A percentile compares a stretch with the other conserved stretches of the same genome.
Evolutionary conservation across 2,329 filamentous ascomycete genomes (phyloP).

Genomic region (Iodosphaeria phyllophila): DNA sequence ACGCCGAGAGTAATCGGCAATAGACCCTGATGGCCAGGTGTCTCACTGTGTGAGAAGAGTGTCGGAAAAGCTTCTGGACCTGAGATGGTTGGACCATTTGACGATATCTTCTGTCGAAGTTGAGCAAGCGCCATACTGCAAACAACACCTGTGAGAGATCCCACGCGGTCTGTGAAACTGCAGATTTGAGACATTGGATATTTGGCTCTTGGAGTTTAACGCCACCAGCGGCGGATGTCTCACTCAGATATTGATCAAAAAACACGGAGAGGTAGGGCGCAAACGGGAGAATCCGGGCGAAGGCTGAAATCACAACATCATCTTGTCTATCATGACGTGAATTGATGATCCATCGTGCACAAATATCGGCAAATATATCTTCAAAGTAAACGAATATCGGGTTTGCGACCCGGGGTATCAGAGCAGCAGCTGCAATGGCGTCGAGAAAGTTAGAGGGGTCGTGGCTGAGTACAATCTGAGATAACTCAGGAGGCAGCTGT

Average conservation of each 20-base stretch:
- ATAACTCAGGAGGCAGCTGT: slow-evolving; percentile 51
- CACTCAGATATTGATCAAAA: slow-evolving; percentile 29
- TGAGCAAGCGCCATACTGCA: slow-evolving; percentile 61
- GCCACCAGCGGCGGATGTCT: slow-evolving; percentile 9
- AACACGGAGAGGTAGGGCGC: slow-evolving; percentile 64
- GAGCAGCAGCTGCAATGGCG: slow-evolving; percentile 47
- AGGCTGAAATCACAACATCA: slow-evolving; percentile 42
- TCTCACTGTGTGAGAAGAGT: slow-evolving; percentile 40
- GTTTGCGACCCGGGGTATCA: slow-evolving; percentile 53
- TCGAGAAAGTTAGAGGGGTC: slow-evolving; percentile 50
- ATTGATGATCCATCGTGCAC: slow-evolving; percentile 55
- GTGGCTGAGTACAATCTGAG: slow-evolving; percentile 44
- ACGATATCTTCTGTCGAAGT: slow-evolving; percentile 54
- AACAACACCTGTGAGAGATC: slow-evolving; percentile 30
- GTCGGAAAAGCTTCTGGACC: slow-evolving; percentile 50
- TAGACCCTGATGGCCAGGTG: slow-evolving; percentile 73
- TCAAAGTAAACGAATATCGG: slow-evolving; percentile 58
- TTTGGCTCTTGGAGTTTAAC: slow-evolving; percentile 6
- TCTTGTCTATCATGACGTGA: slow-evolving; percentile 17
- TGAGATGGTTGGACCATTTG: slow-evolving; percentile 43
- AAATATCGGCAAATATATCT: slow-evolving; percentile 61
- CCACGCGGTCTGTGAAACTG: too few species aligned
- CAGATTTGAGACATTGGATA: slow-evolving; percentile 13
- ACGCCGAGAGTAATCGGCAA: slow-evolving; percentile 58
- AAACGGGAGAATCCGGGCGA: slow-evolving; percentile 66